A percentile compares a stretch with the other conserved stretches of the same genome.
phyloP scores from a whole-genome alignment of 768 basidiomycete genomes.

The Lentinula lateritia region DNA sequence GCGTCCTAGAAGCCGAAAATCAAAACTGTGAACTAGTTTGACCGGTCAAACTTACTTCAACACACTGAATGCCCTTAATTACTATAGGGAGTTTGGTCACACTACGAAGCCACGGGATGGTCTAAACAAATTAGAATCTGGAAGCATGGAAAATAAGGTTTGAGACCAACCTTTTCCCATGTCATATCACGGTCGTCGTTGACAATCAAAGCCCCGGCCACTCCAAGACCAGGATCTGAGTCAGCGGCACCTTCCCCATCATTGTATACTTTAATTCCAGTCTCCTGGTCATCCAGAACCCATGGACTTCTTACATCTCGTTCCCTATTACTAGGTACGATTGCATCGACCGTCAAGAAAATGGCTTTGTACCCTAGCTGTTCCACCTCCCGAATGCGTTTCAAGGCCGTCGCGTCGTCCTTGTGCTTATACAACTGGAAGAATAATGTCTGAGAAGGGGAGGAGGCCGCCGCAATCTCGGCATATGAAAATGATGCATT shows the following conservation, averaged over 20 bases:
- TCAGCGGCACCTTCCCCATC: conserved; percentile 15
- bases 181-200: conserved; percentile 75
- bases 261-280: conserved; percentile 21
- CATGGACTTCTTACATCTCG: conserved; percentile 61
- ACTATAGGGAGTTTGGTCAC: conserved; percentile 70
- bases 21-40: too few relatives aligned
- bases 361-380: conserved; percentile 79
- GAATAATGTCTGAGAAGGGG: conserved; percentile 58
- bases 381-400: conserved; percentile 70
- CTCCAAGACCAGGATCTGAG: conserved; percentile 43
- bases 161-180: conserved; percentile 45
- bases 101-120: conserved; percentile 70
- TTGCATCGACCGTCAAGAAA: conserved; percentile 87
- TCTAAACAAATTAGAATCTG: conserved; percentile 15
- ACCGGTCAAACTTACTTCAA: conserved; percentile 40
- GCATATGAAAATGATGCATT: conserved; percentile 68
- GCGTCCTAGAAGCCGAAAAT: conserved; percentile 54
- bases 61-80: conserved; percentile 74
- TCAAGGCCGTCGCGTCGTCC: conserved; percentile 60
- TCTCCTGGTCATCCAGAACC: conserved; percentile 53
- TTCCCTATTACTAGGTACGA: conserved; percentile 80
- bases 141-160: background rate
- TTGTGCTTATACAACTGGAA: conserved; percentile 86
- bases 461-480: conserved; percentile 58
- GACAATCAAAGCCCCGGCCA: conserved; percentile 62